Conservation (phyloP, 1,284 basidiomycete species). For the Rhodotorula glutinis region DNA sequence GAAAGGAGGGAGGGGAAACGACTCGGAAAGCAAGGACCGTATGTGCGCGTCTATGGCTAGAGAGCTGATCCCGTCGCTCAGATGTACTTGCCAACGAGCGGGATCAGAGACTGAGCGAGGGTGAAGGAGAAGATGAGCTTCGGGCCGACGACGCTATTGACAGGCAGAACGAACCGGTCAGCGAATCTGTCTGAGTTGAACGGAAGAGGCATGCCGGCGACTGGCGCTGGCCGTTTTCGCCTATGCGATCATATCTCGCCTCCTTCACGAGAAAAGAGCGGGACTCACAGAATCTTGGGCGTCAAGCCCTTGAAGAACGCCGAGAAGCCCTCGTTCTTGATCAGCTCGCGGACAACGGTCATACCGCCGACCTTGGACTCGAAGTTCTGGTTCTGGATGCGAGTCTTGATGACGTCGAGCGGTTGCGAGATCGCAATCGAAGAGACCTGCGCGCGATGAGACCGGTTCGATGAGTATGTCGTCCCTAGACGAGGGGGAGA, state of each 20-base stretch:
- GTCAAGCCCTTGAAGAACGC: slow-evolving; percentile 83
- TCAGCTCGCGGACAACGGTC: slow-evolving; percentile 78
- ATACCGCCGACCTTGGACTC: slow-evolving; percentile 81
- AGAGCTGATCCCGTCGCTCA: background rate
- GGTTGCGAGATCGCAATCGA: slow-evolving; percentile 96
- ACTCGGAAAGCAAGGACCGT: background rate
- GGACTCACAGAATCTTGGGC: slow-evolving; percentile 66
- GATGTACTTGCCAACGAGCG: slow-evolving; percentile 59
- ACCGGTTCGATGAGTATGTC: background rate
- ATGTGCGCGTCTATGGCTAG: too few species aligned
- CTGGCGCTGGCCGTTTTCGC: too few species aligned
- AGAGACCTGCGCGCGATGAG: slow-evolving; percentile 56
- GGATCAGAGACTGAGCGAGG: slow-evolving; percentile 92
- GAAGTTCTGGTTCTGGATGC: slow-evolving; percentile 98
- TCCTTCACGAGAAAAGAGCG: background rate
- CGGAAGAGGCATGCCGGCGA: too few species aligned
- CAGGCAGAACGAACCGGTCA: slow-evolving; percentile 51
- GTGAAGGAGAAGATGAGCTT: slow-evolving; percentile 99
- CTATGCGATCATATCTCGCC: too few species aligned
- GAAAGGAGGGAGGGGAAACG: background rate
- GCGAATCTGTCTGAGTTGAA: too few species aligned
- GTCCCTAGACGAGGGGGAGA: background rate
- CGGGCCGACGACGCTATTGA: slow-evolving; percentile 91
- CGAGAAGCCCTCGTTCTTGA: slow-evolving; percentile 75
- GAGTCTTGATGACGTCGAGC: slow-evolving; percentile 91